phyloP scores from a whole-genome alignment of 2,329 filamentous ascomycete genomes.

The Alternaria arborescens region DNA sequence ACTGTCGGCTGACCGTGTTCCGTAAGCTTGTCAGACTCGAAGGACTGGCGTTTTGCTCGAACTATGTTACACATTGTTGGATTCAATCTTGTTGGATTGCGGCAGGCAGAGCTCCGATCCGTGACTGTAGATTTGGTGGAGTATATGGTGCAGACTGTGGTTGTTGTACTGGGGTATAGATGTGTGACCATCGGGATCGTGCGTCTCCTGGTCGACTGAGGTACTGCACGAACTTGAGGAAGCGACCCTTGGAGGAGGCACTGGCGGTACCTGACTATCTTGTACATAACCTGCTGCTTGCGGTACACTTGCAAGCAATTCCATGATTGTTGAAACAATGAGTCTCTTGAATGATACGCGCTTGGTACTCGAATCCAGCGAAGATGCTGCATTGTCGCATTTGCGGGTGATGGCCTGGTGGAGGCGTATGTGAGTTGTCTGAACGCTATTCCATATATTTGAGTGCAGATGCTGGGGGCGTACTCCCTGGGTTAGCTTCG shows the following conservation, averaged over 20 bases:
- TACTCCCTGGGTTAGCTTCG: constrained; percentile 7
- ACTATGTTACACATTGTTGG: constrained; percentile 22
- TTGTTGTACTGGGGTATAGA: not conserved
- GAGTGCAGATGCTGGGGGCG: constrained; percentile 32
- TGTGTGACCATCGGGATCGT: not conserved
- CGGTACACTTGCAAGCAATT: constrained; percentile 38
- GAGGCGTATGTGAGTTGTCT: constrained; percentile 33
- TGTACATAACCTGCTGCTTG: constrained; percentile 32
- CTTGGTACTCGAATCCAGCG: constrained; percentile 7
- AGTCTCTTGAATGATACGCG: constrained; percentile 18
- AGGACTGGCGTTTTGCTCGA: constrained; percentile 22
- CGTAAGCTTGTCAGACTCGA: constrained; percentile 24
- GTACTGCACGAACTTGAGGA: too few species aligned
- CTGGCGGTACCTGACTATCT: constrained; percentile 3
- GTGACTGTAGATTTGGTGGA: constrained; percentile 32
- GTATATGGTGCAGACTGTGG: constrained; percentile 30
- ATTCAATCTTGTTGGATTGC: constrained; percentile 23
- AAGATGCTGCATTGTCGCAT: constrained; percentile 7
- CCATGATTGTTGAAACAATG: constrained; percentile 23
- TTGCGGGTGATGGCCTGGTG: constrained; percentile 34
- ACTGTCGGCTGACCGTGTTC: constrained; percentile 16
- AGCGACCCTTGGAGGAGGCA: not conserved
- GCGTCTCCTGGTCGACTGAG: not conserved
- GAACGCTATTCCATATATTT: constrained; percentile 39
- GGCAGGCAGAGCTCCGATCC: constrained; percentile 20